Evolutionary conservation across 2,329 filamentous ascomycete genomes (phyloP), one percentile per base, ranked within the genome.

Genomic region (Colletotrichum higginsianum): DNA sequence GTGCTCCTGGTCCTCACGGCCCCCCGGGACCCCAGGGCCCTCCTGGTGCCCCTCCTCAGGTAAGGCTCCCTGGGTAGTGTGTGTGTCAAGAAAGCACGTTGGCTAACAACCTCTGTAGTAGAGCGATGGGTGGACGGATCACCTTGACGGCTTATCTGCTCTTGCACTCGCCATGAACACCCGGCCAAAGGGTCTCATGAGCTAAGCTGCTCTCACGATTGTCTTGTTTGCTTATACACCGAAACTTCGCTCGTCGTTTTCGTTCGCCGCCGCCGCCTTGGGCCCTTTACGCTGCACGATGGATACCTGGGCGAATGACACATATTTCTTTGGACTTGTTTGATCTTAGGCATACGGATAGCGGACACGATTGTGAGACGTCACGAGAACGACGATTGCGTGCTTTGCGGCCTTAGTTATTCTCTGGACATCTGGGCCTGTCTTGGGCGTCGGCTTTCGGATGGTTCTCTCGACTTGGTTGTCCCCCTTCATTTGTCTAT

Each of bases 1-100:
- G 84, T 62, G 85, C 82, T 74, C 83, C 84, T 21, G 85, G 83
- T 74, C 83, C 84, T 23, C 85, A 86, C 75, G 84, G 83, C 47
- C 83, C 76, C 53, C 81, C 79, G 60, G 73, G 75, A 63, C 78
- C 80, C 61, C 80, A 81, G 72, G 80, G 79, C 55, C 80, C 80
- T 58, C 81, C 82, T 70, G 79, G 78, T 62, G 83, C 80, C 46
- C 80, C 80, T 72, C 78, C 70, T 61, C 70, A 71, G 70, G 70
- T 66, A 72, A 30, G 61, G 40, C 40, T 38, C 21, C 46, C 12
- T 35, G 50, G 40, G 18, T 42, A 16, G 18, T 4, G 21, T 56
- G 16, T 35, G 30, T 8, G 23, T 9, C 5, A 26, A 16, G n/a
- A 44, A 53, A 47, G 13, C 21, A 52, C 15, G 21, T 12, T n/a